phyloP scores from a whole-genome alignment of 495 filamentous ascomycete species.

The Podospora fimiseda region DNA sequence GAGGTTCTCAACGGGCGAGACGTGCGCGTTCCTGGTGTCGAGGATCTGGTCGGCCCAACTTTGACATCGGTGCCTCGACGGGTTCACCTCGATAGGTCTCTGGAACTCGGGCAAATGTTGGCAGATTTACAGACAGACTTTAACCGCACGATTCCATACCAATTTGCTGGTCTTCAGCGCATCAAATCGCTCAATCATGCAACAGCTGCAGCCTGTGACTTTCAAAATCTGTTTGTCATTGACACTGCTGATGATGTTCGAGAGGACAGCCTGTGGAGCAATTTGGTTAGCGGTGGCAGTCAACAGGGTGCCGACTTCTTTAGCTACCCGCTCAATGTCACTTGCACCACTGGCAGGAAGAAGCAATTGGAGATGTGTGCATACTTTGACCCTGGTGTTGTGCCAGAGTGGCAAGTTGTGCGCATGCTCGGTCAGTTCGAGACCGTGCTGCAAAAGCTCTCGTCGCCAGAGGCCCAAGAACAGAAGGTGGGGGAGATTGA shows the following conservation, averaged over 20 bases:
- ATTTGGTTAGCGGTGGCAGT: conserved; percentile 13
- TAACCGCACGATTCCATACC: conserved; percentile 45
- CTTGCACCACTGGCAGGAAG: conserved; percentile 10
- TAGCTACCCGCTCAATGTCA: conserved; percentile 22
- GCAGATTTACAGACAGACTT: conserved; percentile 43
- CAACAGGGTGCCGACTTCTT: conserved; percentile 22
- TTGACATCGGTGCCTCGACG: conserved; percentile 55
- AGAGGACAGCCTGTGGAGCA: conserved; percentile 18
- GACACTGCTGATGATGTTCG: conserved; percentile 30
- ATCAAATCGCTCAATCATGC: conserved; percentile 50
- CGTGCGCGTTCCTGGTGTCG: conserved; percentile 38
- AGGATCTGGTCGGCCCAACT: conserved; percentile 45
- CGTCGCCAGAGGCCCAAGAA: not conserved
- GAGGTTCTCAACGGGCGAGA: conserved; percentile 47
- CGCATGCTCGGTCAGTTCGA: conserved; percentile 25
- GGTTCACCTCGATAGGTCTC: conserved; percentile 29
- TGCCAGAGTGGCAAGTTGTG: conserved; percentile 17
- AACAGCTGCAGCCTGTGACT: conserved; percentile 51
- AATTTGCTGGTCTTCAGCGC: conserved; percentile 56
- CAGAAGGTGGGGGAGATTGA: conserved; percentile 18
- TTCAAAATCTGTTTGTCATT: conserved; percentile 54
- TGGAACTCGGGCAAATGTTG: conserved; percentile 27
- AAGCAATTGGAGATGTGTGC: conserved; percentile 17
- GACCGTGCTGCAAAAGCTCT: conserved; percentile 5
- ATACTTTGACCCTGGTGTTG: conserved; percentile 21